phyloP scores from a whole-genome alignment of 345 rosid species.

The Carallia pectinifolia region DNA sequence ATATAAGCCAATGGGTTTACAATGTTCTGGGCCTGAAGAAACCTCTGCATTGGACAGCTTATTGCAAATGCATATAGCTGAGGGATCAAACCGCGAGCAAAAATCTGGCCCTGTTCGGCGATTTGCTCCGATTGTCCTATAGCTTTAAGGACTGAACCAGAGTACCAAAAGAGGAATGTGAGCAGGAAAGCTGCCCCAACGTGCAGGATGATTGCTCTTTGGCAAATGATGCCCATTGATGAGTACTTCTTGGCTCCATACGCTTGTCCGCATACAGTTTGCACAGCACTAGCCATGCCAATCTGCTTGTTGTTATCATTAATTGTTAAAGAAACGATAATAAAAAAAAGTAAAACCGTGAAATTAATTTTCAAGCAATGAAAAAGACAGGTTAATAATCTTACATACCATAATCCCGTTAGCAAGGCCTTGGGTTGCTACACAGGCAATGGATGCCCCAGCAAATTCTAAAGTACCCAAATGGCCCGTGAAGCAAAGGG shows the following conservation, averaged over 20 bases:
- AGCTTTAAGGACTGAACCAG: slow-evolving; percentile 47
- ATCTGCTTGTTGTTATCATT: slow-evolving; percentile 33
- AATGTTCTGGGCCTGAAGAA: slow-evolving; percentile 92
- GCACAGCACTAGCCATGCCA: slow-evolving; percentile 98
- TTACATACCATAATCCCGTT: slow-evolving; percentile 80
- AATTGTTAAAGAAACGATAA: neutral
- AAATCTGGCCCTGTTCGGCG: slow-evolving; percentile 64
- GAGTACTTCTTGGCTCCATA: slow-evolving; percentile 73
- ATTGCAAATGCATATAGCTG: slow-evolving; percentile 82
- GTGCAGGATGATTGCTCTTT: slow-evolving; percentile 82
- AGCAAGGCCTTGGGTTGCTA: slow-evolving; percentile 92
- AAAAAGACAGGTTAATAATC: neutral
- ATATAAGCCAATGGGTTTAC: slow-evolving; percentile 88
- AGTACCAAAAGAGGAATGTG: slow-evolving; percentile 67
- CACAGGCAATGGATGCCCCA: slow-evolving; percentile 83
- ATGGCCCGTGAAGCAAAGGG: slow-evolving; percentile 74
- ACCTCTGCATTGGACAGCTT: slow-evolving; percentile 83
- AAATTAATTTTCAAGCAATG: neutral
- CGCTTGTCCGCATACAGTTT: slow-evolving; percentile 95
- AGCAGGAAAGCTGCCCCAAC: slow-evolving; percentile 67
- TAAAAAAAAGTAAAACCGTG: too few species aligned
- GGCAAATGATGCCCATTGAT: slow-evolving; percentile 84
- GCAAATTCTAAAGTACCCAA: slow-evolving; percentile 77
- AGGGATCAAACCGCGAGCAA: slow-evolving; percentile 70
- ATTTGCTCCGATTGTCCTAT: slow-evolving; percentile 66